These are phyloP conservation scores for Cyclotella distinguenda DNA, from an alignment of 108 stramenopile genomes.

Conservation along the genomic window DNA sequence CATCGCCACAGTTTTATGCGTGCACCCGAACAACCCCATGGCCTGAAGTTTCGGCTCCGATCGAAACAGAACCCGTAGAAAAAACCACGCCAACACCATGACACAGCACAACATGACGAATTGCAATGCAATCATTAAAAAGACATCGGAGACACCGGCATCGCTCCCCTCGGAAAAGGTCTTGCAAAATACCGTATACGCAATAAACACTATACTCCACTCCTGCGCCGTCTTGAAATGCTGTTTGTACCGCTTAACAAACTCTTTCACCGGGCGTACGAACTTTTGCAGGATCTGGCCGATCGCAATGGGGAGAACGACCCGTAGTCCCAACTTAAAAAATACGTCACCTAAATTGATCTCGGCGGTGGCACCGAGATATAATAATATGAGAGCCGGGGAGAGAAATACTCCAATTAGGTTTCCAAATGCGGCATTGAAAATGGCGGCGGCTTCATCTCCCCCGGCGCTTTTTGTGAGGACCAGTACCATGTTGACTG, in stretches of 20 bases:
- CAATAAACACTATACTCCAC: constrained; percentile 56
- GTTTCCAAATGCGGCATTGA: constrained; percentile 69
- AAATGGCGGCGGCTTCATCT: constrained; percentile 82
- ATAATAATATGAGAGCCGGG: constrained; percentile 55
- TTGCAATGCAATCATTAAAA: constrained; percentile 55
- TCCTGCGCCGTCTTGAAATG: constrained; percentile 58
- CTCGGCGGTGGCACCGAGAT: constrained; percentile 48
- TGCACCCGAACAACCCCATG: constrained; percentile 67
- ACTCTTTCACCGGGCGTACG: constrained; percentile 35
- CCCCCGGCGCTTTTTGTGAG: constrained; percentile 75
- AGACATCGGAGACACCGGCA: constrained; percentile 33
- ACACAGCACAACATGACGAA: constrained; percentile 33
- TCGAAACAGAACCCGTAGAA: constrained; percentile 40
- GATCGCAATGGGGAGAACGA: constrained; percentile 54
- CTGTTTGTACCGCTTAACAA: constrained; percentile 48
- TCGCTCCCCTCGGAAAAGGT: constrained; percentile 45
- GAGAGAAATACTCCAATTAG: constrained; percentile 67
- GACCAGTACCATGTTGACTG: constrained; percentile 85
- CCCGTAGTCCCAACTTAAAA: constrained; percentile 55
- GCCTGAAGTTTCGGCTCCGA: constrained; percentile 53
- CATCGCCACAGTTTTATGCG: constrained; percentile 75
- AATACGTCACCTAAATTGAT: constrained; percentile 49
- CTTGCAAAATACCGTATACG: constrained; percentile 70
- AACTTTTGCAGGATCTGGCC: constrained; percentile 60
- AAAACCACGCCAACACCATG: constrained; percentile 59